These are phyloP conservation scores for Metarhizium guizhouense DNA, from an alignment of 2,329 filamentous ascomycete species.

Conservation along the genomic window DNA sequence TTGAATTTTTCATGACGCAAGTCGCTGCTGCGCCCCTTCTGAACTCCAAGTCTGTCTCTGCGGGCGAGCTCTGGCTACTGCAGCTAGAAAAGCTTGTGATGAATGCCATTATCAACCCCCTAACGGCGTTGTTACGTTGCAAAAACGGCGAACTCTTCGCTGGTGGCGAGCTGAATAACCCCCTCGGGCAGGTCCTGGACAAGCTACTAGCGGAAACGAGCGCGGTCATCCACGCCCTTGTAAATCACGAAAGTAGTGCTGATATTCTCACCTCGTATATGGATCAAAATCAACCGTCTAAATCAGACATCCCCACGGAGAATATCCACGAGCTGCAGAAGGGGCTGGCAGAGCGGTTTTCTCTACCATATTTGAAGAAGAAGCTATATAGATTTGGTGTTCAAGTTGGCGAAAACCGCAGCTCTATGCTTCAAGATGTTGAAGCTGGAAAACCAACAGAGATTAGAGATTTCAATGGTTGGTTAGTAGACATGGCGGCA, in stretches of 20 bases:
- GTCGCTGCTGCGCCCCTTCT: constrained; percentile 35
- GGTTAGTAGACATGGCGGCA: constrained; percentile 38
- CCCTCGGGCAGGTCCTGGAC: constrained; percentile 53
- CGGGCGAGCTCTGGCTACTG: constrained; percentile 39
- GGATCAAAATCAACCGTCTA: neutral
- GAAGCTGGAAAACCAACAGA: constrained; percentile 42
- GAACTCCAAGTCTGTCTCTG: constrained; percentile 27
- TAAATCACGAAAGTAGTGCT: constrained; percentile 44
- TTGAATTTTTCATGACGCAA: constrained; percentile 30
- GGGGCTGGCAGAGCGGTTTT: constrained; percentile 26
- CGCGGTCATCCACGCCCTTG: constrained; percentile 59
- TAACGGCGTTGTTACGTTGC: constrained; percentile 70
- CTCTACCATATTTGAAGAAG: constrained; percentile 28
- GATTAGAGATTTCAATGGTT: constrained; percentile 51
- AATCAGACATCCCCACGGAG: neutral
- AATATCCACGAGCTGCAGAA: neutral
- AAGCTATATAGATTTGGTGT: constrained; percentile 38
- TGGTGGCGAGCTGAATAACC: constrained; percentile 17
- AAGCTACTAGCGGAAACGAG: constrained; percentile 66
- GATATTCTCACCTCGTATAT: constrained; percentile 23
- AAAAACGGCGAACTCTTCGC: constrained; percentile 69
- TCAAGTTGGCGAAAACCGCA: constrained; percentile 45
- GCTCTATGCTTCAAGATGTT: constrained; percentile 55
- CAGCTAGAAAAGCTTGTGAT: constrained; percentile 83
- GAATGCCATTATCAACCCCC: constrained; percentile 73